Percentiles rank a stretch among this genome's conserved stretches.
Conservation (phyloP, 192 early-diverging fungal species). For the Gaertneriomyces sp. region DNA sequence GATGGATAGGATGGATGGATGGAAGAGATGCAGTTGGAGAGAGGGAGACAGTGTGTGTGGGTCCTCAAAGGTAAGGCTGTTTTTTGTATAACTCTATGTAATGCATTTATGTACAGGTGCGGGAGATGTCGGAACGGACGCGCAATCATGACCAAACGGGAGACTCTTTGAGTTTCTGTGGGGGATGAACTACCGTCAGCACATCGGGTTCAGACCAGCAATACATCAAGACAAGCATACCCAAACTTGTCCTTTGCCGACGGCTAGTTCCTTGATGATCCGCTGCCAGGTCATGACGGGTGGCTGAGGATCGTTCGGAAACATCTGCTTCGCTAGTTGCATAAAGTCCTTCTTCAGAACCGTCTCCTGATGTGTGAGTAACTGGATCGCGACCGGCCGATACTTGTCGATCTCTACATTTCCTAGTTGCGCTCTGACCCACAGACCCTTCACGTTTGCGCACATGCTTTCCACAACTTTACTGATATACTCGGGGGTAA, state of each 20-base stretch:
- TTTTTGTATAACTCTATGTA: too few species aligned
- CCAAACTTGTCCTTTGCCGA: background rate
- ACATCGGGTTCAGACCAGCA: background rate
- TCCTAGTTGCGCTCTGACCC: background rate
- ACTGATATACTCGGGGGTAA: background rate
- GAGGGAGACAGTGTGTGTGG: too few species aligned
- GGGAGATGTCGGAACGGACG: too few species aligned
- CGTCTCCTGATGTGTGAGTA: constrained; percentile 20
- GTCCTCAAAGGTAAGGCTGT: too few species aligned
- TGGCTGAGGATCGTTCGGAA: constrained; percentile 14
- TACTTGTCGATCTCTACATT: constrained; percentile 11
- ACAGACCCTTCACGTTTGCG: constrained; percentile 6
- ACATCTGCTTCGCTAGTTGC: constrained; percentile 10
- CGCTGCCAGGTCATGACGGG: constrained; percentile 6
- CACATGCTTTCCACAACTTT: constrained; percentile 10
- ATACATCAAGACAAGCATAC: constrained; percentile 15
- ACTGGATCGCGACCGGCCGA: constrained; percentile 24
- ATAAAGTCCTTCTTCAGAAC: constrained; percentile 23
- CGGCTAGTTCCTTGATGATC: constrained; percentile 18
- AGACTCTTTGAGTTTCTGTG: constrained; percentile 4
- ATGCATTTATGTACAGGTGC: too few species aligned
- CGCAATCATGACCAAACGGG: background rate
- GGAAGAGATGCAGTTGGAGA: too few species aligned
- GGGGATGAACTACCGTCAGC: background rate
- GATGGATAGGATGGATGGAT: too few species aligned